Conservation (phyloP, 805 yeast species). For the Yarrowia hollandica region DNA sequence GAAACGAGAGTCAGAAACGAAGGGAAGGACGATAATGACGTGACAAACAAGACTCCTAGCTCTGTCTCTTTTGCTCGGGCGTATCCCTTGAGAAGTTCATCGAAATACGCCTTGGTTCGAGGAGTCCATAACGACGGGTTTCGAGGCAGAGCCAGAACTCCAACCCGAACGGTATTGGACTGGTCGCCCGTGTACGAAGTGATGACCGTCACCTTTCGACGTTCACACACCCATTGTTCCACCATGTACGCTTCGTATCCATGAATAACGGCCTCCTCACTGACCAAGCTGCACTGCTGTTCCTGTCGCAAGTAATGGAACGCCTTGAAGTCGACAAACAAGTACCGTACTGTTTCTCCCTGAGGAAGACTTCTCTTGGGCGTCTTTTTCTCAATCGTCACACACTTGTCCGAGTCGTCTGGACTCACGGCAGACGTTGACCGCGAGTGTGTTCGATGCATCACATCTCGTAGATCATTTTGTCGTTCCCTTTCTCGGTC, state of each 20-base stretch:
- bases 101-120: slow-evolving; percentile 58
- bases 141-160: slow-evolving; percentile 55
- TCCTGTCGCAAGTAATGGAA: slow-evolving; percentile 35
- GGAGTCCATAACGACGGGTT: slow-evolving; percentile 52
- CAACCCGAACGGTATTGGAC: slow-evolving; percentile 61
- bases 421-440: slow-evolving; percentile 9
- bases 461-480: not conserved
- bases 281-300: slow-evolving; percentile 38
- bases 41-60: slow-evolving; percentile 66
- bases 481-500: slow-evolving; percentile 16
- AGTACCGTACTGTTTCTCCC: slow-evolving; percentile 34
- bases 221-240: slow-evolving; percentile 88
- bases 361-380: not conserved
- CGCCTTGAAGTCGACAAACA: slow-evolving; percentile 40
- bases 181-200: slow-evolving; percentile 85
- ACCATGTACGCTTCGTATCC: slow-evolving; percentile 92
- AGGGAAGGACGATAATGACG: slow-evolving; percentile 79
- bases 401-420: slow-evolving; percentile 18
- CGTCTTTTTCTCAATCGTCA: not conserved
- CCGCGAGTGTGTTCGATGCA: not conserved
- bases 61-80: slow-evolving; percentile 67
- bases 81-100: slow-evolving; percentile 63
- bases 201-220: slow-evolving; percentile 66
- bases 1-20: slow-evolving; percentile 70
- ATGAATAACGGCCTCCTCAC: slow-evolving; percentile 50